phyloP scores from a whole-genome alignment of 805 yeast species.

The Clavispora santaluciae region DNA sequence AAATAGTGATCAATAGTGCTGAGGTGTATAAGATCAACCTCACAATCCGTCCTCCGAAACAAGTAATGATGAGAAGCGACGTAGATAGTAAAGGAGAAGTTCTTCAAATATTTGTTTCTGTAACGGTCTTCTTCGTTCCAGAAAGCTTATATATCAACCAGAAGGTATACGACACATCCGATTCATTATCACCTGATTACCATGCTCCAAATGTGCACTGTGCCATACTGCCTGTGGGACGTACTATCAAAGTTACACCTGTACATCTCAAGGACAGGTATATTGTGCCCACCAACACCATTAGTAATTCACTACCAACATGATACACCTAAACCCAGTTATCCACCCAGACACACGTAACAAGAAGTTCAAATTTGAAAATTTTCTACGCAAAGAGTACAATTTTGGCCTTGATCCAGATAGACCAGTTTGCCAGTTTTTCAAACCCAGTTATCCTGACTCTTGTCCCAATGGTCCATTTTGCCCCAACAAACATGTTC shows the following conservation, averaged over 20 bases:
- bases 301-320: slow-evolving; percentile 9
- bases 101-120: too few species aligned
- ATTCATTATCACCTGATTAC: neutral
- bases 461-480: slow-evolving; percentile 81
- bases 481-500: slow-evolving; percentile 84
- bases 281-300: neutral
- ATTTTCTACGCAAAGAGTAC: slow-evolving; percentile 73
- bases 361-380: slow-evolving; percentile 62
- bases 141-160: neutral
- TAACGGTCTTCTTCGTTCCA: too few species aligned
- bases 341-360: slow-evolving; percentile 39
- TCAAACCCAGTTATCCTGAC: slow-evolving; percentile 50
- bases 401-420: slow-evolving; percentile 78
- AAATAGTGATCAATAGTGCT: neutral
- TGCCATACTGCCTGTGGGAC: neutral
- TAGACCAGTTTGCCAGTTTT: slow-evolving; percentile 79
- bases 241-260: neutral
- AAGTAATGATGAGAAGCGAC: neutral
- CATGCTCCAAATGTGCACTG: neutral
- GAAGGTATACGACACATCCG: neutral
- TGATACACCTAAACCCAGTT: slow-evolving; percentile 35
- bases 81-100: neutral
- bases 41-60: neutral
- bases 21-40: slow-evolving; percentile 1
- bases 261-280: neutral